Conservation (phyloP, 2,329 filamentous ascomycete species). For the Diaporthe longicolla region DNA sequence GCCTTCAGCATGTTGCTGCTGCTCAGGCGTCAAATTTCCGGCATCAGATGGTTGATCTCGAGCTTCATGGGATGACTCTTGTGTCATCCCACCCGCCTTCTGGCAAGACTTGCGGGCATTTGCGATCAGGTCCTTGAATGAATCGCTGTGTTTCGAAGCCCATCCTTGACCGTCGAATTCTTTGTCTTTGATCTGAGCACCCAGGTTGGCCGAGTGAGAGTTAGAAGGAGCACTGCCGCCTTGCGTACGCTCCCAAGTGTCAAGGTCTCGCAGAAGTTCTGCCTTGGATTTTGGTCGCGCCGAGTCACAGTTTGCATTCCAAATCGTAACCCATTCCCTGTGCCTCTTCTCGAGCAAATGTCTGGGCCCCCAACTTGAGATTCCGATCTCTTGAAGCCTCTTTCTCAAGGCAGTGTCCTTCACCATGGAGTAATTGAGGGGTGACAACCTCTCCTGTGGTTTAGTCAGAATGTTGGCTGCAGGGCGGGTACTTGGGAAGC, state of each 20-base stretch:
- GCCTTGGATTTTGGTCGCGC: constrained; percentile 76
- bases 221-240: constrained; percentile 69
- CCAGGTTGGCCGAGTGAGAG: constrained; percentile 54
- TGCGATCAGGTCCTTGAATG: constrained; percentile 86
- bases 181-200: constrained; percentile 80
- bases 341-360: constrained; percentile 83
- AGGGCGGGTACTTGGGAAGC: constrained; percentile 14
- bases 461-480: constrained; percentile 50
- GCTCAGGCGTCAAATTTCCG: not conserved
- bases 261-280: constrained; percentile 83
- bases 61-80: constrained; percentile 3
- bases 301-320: constrained; percentile 97
- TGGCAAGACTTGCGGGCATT: constrained; percentile 71
- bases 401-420: constrained; percentile 83
- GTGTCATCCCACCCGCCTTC: constrained; percentile 44
- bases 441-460: constrained; percentile 76
- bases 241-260: constrained; percentile 88
- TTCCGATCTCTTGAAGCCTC: constrained; percentile 85
- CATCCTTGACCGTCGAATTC: constrained; percentile 88
- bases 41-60: not conserved
- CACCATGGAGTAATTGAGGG: constrained; percentile 88
- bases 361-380: constrained; percentile 78
- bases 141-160: constrained; percentile 78
- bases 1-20: not conserved
- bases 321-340: constrained; percentile 93